These are phyloP conservation scores for Gossypium anomalum DNA, from an alignment of 345 rosid genomes.

Conservation along the genomic window DNA sequence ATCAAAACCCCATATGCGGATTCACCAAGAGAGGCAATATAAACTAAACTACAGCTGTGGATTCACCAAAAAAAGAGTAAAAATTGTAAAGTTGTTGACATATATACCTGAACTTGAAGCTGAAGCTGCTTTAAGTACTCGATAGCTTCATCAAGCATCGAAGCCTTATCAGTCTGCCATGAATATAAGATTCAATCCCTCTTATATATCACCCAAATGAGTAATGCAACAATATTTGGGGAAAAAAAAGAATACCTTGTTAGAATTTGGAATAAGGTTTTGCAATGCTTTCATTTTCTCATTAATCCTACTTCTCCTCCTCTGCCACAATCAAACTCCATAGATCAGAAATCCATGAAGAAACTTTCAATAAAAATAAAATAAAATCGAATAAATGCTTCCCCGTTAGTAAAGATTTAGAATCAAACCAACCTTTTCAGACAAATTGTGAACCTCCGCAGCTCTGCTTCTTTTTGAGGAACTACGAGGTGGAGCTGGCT, in stretches of 20 bases:
- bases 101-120: constrained; percentile 81
- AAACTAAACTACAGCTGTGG: not conserved
- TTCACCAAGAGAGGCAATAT: not conserved
- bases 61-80: too few species aligned
- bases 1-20: too few species aligned
- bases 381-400: not conserved
- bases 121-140: constrained; percentile 94
- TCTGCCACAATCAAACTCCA: constrained; percentile 36
- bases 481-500: constrained; percentile 43
- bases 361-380: not conserved
- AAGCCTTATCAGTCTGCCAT: constrained; percentile 84
- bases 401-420: not conserved
- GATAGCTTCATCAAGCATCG: constrained; percentile 94
- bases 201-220: not conserved
- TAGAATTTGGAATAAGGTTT: constrained; percentile 86
- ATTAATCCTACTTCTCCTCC: constrained; percentile 92
- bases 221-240: not conserved
- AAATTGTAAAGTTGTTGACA: constrained; percentile 8
- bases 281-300: constrained; percentile 98
- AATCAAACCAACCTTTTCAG: constrained; percentile 67
- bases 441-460: constrained; percentile 93
- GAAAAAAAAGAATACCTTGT: constrained; percentile 49
- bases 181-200: constrained; percentile 14
- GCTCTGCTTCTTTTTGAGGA: constrained; percentile 92
- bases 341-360: constrained; percentile 5